Evolutionary conservation across 805 yeast species (phyloP), one percentile per base, ranked within the genome.

Genomic region (Kodamaea jinghongensis): DNA sequence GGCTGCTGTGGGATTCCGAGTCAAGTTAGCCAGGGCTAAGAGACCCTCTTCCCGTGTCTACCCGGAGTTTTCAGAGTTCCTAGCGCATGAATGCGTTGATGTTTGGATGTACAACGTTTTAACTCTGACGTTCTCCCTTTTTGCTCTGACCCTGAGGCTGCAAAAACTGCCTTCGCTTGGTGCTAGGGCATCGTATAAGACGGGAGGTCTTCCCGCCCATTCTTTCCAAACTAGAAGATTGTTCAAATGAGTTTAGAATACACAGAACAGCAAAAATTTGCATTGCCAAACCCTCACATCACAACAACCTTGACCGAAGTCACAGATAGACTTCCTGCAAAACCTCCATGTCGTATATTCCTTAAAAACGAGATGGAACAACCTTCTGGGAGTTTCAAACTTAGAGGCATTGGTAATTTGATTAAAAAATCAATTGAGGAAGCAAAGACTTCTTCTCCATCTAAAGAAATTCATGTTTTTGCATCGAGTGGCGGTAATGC

Each of bases 401-500:
- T 76, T 14, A 60, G 83, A 48, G 82, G 83, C 1, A 63, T 78
- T 20, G 80, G 81, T 4, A 52, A 73, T 43, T 58, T 74, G 31
- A 66, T 77, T 25, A 50, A 56, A n/a, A 48, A 51, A 10, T 58
- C 64, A 6, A 55, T 70, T 1, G 53, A 50, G 2, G 48, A 49
- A 12, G 65, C 68, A 1, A 48, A 51, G 17, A 34, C 25, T 2
- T 37, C 33, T 11, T n/a, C 23, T 4, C 51, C 58, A 3, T 45
- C 50, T 11, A 58, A 61, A 32, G 47, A 49, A 28, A 61, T 72
- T 11, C 66, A 64, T 4, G 72, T 76, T 4, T 70, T 68, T 44
- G 70, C 79, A 4, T 74, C 79, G 10, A 71, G 78, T 30, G 82
- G 81, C 8, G 81, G 82, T 4, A 73, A 73, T 45, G 78, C 78